Evolutionary conservation across 495 filamentous ascomycete genomes (phyloP), one percentile per base, ranked within the genome.

Genomic region (Tuber umbilicatum): DNA sequence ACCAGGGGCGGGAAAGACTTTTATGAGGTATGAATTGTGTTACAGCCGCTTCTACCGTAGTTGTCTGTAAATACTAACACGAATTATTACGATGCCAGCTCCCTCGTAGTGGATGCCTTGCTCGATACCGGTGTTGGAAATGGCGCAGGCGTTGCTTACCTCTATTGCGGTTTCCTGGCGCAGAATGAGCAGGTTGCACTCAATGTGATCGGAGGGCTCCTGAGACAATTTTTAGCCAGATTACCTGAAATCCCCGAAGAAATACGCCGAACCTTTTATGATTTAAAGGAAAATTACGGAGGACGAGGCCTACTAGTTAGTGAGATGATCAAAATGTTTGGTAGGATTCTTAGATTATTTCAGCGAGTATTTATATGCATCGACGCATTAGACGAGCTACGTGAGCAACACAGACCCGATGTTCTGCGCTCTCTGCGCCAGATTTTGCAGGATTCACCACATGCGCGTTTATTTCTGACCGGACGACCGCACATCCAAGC

Each of bases 371-470:
- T 74, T 67, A 42, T 77, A 38, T 41, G 70, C 43, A 74, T 73
- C 17, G 73, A 77, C 71, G 75, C 75, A 23, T 27, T 77, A 21
- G 75, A 77, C 55, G 75, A 77, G 47, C 55, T 45, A 35, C 40
- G 70, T 23, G 72, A 60, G 35, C 35, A 74, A 12, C 75, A 77
- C 21, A 73, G 75, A 38, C 37, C 39, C n/a, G 64, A 35, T 2
- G 72, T 74, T 45, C 60, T 73, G 6, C 68, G 70, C n/a, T 75
- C 74, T 50, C 55, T 35, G 27, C 10, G 42, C 7, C 42, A 37
- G 47, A 35, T 64, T 64, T 64, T 64, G 55, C 55, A 35, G 14
- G 55, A 64, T 64, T 64, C 55, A 0, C 55, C 55, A 17, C 47
- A 69, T 4, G 43, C 55, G 7, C 71, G 74, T 35, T 2, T 77